phyloP scores from a whole-genome alignment of 306 rosid genomes.

The Sesbania bispinosa region DNA sequence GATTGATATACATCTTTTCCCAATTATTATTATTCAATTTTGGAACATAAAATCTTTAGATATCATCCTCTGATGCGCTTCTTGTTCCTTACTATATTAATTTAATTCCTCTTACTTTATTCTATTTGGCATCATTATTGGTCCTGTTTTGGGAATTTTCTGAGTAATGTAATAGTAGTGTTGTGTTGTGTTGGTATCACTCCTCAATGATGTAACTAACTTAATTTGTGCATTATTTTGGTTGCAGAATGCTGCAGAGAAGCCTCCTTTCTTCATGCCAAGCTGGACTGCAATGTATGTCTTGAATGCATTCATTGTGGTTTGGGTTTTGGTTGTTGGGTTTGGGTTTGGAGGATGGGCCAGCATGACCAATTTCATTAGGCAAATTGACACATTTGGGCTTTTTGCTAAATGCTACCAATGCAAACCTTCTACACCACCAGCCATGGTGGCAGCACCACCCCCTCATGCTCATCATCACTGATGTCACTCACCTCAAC shows the following conservation, averaged over 20 bases:
- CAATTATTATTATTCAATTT: constrained; percentile 5
- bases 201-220: neutral
- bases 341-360: constrained; percentile 99
- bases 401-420: constrained; percentile 97
- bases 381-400: constrained; percentile 82
- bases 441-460: constrained; percentile 34
- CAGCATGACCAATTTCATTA: constrained; percentile 76
- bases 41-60: neutral
- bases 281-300: constrained; percentile 89
- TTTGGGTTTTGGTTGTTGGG: constrained; percentile 81
- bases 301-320: constrained; percentile 61
- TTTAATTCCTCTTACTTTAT: neutral
- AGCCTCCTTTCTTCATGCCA: constrained; percentile 78
- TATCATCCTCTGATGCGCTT: neutral
- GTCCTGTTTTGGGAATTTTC: neutral
- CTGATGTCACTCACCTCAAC: constrained; percentile 25
- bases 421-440: constrained; percentile 59
- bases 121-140: constrained; percentile 2
- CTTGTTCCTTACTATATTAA: neutral
- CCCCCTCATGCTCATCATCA: constrained; percentile 40
- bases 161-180: neutral
- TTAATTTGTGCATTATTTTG: neutral
- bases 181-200: neutral
- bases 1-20: constrained; percentile 21
- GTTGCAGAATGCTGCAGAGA: constrained; percentile 88